These are phyloP conservation scores for Millerozyma acaciae DNA, from an alignment of 805 yeast genomes.

Conservation along the genomic window DNA sequence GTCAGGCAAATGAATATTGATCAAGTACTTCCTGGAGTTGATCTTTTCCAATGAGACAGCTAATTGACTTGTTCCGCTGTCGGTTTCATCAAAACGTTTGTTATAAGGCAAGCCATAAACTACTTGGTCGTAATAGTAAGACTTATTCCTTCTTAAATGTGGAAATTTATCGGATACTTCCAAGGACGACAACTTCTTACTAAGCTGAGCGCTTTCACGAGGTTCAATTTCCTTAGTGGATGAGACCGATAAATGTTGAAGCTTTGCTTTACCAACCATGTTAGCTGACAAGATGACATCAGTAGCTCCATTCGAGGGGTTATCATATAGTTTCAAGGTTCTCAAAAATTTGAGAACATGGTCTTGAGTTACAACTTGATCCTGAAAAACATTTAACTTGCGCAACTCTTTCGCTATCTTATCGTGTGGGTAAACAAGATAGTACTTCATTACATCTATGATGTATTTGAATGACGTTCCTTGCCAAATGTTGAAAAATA, in stretches of 20 bases:
- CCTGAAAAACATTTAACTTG: constrained; percentile 8
- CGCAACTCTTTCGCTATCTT: constrained; percentile 6
- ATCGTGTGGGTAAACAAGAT: constrained; percentile 31
- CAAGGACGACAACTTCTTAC: not conserved
- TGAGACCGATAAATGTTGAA: constrained; percentile 16
- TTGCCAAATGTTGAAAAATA: constrained; percentile 29
- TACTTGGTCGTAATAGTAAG: constrained; percentile 24
- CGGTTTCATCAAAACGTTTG: not conserved
- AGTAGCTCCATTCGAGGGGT: constrained; percentile 17
- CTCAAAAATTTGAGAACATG: constrained; percentile 13
- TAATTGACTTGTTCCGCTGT: constrained; percentile 7
- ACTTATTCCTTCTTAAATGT: constrained; percentile 23
- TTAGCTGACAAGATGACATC: constrained; percentile 28
- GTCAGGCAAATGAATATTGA: constrained; percentile 44
- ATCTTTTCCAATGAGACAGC: constrained; percentile 37
- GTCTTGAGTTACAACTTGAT: constrained; percentile 7
- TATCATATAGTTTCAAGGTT: constrained; percentile 20
- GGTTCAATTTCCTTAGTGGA: constrained; percentile 16
- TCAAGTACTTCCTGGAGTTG: constrained; percentile 29
- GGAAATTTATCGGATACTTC: constrained; percentile 22
- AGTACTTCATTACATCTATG: constrained; percentile 26
- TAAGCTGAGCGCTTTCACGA: not conserved
- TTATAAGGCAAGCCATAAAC: constrained; percentile 27
- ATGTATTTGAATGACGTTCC: constrained; percentile 21
- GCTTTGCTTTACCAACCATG: constrained; percentile 17